phyloP scores from a whole-genome alignment of 805 yeast species.

The Candida arabinofermentans region DNA sequence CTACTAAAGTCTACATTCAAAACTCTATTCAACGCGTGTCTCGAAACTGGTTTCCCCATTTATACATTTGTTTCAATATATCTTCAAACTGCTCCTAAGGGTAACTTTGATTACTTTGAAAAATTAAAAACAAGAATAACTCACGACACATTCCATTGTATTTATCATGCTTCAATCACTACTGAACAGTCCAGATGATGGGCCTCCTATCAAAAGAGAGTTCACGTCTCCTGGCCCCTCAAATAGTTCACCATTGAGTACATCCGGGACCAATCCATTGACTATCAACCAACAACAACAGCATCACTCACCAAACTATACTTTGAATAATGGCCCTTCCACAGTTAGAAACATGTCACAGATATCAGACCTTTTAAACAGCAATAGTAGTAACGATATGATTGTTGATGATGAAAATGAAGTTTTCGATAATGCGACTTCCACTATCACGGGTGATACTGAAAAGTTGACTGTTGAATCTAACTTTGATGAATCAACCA shows the following conservation, averaged over 20 bases:
- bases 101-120: too few species aligned
- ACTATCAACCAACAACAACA: too few species aligned
- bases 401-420: constrained; percentile 6
- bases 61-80: too few species aligned
- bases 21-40: too few species aligned
- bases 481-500: too few species aligned
- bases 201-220: constrained; percentile 15
- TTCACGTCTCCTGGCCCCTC: constrained; percentile 8
- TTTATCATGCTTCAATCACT: constrained; percentile 20
- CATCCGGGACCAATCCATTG: not conserved
- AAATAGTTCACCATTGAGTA: not conserved
- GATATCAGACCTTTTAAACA: constrained; percentile 6
- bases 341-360: constrained; percentile 6
- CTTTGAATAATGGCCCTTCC: not conserved
- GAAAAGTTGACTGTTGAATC: too few species aligned
- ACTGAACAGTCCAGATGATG: constrained; percentile 11
- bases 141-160: too few species aligned
- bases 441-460: too few species aligned
- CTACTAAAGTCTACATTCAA: too few species aligned
- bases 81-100: too few species aligned
- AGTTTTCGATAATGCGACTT: not conserved
- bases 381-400: not conserved
- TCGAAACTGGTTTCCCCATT: too few species aligned
- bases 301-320: constrained; percentile 6
- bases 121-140: too few species aligned